Evolutionary conservation across 73 alveolate species (phyloP).

Genomic region (Tetrahymena malaccensis): DNA sequence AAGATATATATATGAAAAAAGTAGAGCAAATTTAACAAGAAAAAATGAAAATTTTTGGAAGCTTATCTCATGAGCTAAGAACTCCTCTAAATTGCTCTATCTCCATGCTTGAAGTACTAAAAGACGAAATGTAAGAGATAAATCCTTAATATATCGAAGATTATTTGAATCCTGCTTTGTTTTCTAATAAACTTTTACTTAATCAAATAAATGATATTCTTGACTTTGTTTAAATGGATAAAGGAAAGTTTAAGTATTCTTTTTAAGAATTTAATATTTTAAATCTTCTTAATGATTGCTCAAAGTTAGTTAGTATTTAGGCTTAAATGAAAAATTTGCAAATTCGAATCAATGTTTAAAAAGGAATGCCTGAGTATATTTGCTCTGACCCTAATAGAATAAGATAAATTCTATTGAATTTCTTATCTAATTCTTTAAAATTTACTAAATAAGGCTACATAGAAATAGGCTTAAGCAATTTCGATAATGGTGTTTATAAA

Average conservation of each 20-base stretch:
- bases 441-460: background rate
- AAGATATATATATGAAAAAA: background rate
- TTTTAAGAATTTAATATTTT: background rate
- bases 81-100: background rate
- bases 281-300: background rate
- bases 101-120: background rate
- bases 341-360: background rate
- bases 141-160: background rate
- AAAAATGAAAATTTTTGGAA: background rate
- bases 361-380: background rate
- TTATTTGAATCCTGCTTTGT: slow-evolving; percentile 7
- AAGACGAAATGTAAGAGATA: background rate
- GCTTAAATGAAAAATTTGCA: background rate
- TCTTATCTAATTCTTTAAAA: background rate
- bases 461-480: background rate
- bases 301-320: background rate
- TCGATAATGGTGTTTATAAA: background rate
- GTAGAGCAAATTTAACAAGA: background rate
- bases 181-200: background rate
- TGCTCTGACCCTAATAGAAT: background rate
- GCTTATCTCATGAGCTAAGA: background rate
- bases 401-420: background rate
- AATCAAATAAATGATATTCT: slow-evolving; percentile 30
- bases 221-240: slow-evolving; percentile 19
- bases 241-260: background rate